Evolutionary conservation across 2,329 filamentous ascomycete species (phyloP).

Genomic region (Calonectria montana): DNA sequence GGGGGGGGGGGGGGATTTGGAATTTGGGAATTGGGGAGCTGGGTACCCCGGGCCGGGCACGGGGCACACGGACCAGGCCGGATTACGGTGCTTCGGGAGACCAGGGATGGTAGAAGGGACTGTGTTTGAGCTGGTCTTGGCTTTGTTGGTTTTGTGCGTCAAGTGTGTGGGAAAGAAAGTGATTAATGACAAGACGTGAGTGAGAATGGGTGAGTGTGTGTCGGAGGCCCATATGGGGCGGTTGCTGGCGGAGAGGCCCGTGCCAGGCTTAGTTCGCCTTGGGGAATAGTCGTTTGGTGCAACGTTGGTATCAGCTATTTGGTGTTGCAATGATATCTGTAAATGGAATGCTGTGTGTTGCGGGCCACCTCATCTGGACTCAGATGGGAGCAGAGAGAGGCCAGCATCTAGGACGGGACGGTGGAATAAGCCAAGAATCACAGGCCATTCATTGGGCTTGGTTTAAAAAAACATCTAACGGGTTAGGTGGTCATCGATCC

Average conservation of each 20-base stretch:
- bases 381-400: neutral
- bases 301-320: constrained; percentile 19
- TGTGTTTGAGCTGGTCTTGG: constrained; percentile 14
- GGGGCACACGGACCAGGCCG: constrained; percentile 20
- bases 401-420: neutral
- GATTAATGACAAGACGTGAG: neutral
- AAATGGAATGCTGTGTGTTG: neutral
- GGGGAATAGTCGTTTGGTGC: constrained; percentile 20
- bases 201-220: neutral
- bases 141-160: neutral
- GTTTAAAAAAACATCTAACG: neutral
- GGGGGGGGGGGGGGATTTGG: neutral
- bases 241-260: constrained; percentile 23
- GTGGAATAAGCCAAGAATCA: constrained; percentile 1
- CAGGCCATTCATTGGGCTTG: neutral
- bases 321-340: constrained; percentile 15
- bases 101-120: neutral
- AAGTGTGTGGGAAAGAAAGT: neutral
- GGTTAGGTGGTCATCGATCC: neutral
- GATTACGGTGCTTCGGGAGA: neutral
- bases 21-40: constrained; percentile 19
- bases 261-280: constrained; percentile 16
- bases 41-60: constrained; percentile 20
- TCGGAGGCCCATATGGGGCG: constrained; percentile 19
- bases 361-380: neutral